Evolutionary conservation across 441 rosid species (phyloP), one percentile per base, ranked within the genome.

Genomic region (California macrophylla): DNA sequence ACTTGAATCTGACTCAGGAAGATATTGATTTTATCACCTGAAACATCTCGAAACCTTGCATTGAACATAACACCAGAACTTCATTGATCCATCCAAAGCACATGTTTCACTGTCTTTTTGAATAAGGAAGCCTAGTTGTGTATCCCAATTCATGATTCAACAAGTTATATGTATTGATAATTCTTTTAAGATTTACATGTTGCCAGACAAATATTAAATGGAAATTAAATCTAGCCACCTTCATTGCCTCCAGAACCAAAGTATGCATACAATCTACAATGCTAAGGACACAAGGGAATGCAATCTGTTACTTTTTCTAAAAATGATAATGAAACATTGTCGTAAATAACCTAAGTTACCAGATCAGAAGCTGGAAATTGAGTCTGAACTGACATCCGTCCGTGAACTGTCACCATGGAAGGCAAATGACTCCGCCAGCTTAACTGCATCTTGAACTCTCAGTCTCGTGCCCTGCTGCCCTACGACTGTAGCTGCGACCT

Each of bases 391-490:
- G 64, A 86, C 64, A 74, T 88, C 94, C 0, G 87, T 78, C 42
- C 74, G 30, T 15, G 83, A 79, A 52, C 77, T 66, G 38, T 83
- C 78, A 6, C 79, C 73, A 67, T 71, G 84, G 74, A 77, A 86
- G 9, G 81, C 82, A 64, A 84, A 85, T 10, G 96, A 84, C 68
- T 89, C 80, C 0, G 92, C 93, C 54, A 93, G 74, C 71, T 81
- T 81, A 66, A 80, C 73, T 0, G 97, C 96, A 66, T 91, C 92
- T 71, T 80, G 87, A 68, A 87, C 87, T 67, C 92, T 69, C 36
- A 91, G 98, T 54, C 98, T 85, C 68, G 98, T 93, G 9, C 98
- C 97, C 76, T 84, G 98, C 76, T 93, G 98, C 42, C 87, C 82
- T 0, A 93, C 91, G 18, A 93, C 96, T 0, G 95, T 91, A 67